Evolutionary conservation across 768 basidiomycete genomes (phyloP).

Genomic region (Pholiota microspora): DNA sequence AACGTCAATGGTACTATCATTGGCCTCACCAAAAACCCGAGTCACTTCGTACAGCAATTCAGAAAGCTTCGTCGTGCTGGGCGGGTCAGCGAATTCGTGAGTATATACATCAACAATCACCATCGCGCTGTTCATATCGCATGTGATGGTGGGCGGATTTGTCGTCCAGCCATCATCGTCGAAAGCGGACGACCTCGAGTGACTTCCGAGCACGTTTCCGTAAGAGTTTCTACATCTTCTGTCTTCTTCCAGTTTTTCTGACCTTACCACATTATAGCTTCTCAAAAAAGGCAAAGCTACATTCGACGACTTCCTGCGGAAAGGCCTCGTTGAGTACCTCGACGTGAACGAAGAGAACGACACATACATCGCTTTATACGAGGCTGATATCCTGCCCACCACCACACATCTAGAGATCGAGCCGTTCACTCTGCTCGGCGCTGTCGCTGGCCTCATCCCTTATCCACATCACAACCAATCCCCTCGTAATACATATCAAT

Average conservation of each 20-base stretch:
- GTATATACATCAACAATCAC: slow-evolving; percentile 94
- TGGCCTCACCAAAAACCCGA: slow-evolving; percentile 84
- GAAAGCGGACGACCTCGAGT: slow-evolving; percentile 79
- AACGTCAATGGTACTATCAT: slow-evolving; percentile 97
- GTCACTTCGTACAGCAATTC: slow-evolving; percentile 86
- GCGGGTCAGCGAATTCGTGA: slow-evolving; percentile 93
- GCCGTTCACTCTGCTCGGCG: slow-evolving; percentile 95
- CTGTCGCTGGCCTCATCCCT: slow-evolving; percentile 96
- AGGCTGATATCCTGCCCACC: slow-evolving; percentile 72
- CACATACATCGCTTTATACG: slow-evolving; percentile 93
- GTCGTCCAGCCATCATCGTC: slow-evolving; percentile 96
- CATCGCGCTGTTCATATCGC: slow-evolving; percentile 95
- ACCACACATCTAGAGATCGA: slow-evolving; percentile 99
- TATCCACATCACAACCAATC: slow-evolving; percentile 99
- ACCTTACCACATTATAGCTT: slow-evolving; percentile 40
- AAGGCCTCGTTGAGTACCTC: slow-evolving; percentile 94
- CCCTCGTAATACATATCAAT: slow-evolving; percentile 98
- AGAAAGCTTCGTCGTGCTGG: slow-evolving; percentile 90
- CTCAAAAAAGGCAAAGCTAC: slow-evolving; percentile 75
- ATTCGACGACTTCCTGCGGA: slow-evolving; percentile 92
- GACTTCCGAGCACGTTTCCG: slow-evolving; percentile 74
- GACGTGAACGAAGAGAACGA: slow-evolving; percentile 99
- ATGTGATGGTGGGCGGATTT: slow-evolving; percentile 95
- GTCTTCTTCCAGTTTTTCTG: background rate
- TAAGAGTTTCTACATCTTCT: slow-evolving; percentile 42